phyloP scores from a whole-genome alignment of 257 asterid genomes.

The Plectranthus barbatus region DNA sequence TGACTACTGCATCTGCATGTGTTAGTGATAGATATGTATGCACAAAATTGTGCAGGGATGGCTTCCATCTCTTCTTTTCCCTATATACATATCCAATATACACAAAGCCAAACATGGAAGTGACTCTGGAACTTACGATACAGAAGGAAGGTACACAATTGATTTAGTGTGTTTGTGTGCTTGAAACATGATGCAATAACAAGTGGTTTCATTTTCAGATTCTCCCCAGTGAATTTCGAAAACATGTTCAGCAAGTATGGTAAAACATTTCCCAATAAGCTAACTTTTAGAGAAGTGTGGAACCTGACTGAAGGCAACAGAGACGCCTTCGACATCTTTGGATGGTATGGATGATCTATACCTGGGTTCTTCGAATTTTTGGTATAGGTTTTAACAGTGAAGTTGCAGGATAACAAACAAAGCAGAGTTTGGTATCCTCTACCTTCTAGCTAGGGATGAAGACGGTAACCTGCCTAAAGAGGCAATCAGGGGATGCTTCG shows the following conservation, averaged over 20 bases:
- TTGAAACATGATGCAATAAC: too few relatives aligned
- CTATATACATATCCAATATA: slow-evolving; percentile 50
- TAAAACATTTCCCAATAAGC: slow-evolving; percentile 53
- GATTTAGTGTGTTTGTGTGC: background rate
- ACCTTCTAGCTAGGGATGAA: too few relatives aligned
- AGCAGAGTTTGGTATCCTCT: too few relatives aligned
- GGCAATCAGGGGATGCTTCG: too few relatives aligned
- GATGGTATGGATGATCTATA: too few relatives aligned
- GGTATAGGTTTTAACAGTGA: too few relatives aligned
- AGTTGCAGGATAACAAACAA: too few relatives aligned
- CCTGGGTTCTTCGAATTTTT: too few relatives aligned
- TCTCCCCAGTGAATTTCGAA: slow-evolving; percentile 53
- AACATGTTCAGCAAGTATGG: slow-evolving; percentile 73
- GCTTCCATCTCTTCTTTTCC: slow-evolving; percentile 64
- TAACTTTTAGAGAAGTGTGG: slow-evolving; percentile 55
- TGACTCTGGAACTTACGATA: slow-evolving; percentile 62
- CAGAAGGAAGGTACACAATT: slow-evolving; percentile 77
- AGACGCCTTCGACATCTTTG: slow-evolving; percentile 42
- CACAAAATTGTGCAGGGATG: slow-evolving; percentile 71
- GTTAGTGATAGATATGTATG: too few relatives aligned
- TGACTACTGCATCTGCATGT: too few relatives aligned
- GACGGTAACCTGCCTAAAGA: too few relatives aligned
- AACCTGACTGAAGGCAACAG: slow-evolving; percentile 64
- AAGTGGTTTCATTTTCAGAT: slow-evolving; percentile 23
- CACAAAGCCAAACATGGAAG: slow-evolving; percentile 83